These are phyloP conservation scores for Euphorbia tirucalli DNA, from an alignment of 345 rosid species.

Conservation along the genomic window DNA sequence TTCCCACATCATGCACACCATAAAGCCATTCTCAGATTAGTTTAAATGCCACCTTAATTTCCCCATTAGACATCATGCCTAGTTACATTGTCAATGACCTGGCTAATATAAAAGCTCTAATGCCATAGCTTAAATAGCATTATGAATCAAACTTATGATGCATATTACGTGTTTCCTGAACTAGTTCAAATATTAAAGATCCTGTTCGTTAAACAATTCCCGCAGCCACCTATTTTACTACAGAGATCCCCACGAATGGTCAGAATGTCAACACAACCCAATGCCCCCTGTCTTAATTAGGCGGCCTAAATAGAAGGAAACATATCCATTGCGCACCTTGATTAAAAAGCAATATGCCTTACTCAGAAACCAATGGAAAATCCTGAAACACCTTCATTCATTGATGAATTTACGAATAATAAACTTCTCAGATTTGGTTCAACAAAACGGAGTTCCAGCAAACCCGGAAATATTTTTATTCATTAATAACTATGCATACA, in stretches of 20 bases:
- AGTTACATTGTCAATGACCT: neutral
- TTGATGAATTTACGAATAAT: too few relatives aligned
- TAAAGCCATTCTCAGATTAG: neutral
- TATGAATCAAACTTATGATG: neutral
- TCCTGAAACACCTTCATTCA: neutral
- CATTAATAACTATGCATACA: neutral
- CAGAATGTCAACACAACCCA: neutral
- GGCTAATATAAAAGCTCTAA: neutral
- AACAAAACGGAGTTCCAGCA: neutral
- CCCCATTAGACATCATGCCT: neutral
- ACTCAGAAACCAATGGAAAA: too few relatives aligned
- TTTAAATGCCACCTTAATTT: neutral
- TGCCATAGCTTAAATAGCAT: neutral
- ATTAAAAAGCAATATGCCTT: neutral
- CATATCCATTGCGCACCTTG: neutral
- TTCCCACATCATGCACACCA: neutral
- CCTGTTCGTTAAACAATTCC: neutral
- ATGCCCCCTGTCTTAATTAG: neutral
- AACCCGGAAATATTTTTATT: neutral
- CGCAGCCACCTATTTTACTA: neutral
- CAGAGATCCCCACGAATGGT: neutral
- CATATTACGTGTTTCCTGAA: neutral
- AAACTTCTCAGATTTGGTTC: neutral
- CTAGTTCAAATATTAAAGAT: neutral
- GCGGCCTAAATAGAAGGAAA: neutral